These are phyloP conservation scores for Diaporthe longicolla DNA, from an alignment of 2,329 filamentous ascomycete species.

Conservation along the genomic window DNA sequence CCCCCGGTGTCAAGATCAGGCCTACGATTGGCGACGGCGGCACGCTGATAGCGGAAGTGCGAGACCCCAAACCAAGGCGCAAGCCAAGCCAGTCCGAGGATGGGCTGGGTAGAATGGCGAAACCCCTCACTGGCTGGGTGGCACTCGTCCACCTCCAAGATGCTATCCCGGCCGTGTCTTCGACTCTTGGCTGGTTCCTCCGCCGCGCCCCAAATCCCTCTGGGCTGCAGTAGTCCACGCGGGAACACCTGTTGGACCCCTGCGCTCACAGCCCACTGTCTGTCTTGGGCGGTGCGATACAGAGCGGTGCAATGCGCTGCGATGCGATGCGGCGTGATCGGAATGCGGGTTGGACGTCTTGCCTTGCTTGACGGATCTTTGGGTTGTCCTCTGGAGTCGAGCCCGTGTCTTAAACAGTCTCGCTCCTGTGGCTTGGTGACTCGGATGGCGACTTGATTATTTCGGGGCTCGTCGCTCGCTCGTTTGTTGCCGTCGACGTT, in stretches of 20 bases:
- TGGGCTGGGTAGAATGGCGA: constrained; percentile 8
- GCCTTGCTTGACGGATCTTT: neutral
- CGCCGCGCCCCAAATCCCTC: neutral
- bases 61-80: constrained; percentile 18
- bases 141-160: constrained; percentile 29
- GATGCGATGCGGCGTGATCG: constrained; percentile 11
- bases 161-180: constrained; percentile 31
- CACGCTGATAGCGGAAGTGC: constrained; percentile 31
- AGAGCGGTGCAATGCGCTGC: neutral
- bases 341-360: constrained; percentile 8
- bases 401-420: constrained; percentile 33
- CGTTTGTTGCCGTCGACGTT: neutral
- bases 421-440: constrained; percentile 14
- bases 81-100: constrained; percentile 36
- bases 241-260: constrained; percentile 12
- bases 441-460: neutral
- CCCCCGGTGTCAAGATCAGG: constrained; percentile 33
- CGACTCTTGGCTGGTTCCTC: constrained; percentile 20
- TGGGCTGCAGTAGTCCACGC: constrained; percentile 37
- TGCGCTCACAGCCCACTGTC: neutral
- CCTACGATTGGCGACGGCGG: constrained; percentile 36
- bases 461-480: neutral
- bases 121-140: constrained; percentile 33
- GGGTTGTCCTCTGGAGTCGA: constrained; percentile 19
- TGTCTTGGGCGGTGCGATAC: neutral